A percentile compares a stretch with the other conserved stretches of the same genome.
These are phyloP conservation scores for Cnidoscolus chayamansa DNA, from an alignment of 441 rosid species.

Conservation along the genomic window DNA sequence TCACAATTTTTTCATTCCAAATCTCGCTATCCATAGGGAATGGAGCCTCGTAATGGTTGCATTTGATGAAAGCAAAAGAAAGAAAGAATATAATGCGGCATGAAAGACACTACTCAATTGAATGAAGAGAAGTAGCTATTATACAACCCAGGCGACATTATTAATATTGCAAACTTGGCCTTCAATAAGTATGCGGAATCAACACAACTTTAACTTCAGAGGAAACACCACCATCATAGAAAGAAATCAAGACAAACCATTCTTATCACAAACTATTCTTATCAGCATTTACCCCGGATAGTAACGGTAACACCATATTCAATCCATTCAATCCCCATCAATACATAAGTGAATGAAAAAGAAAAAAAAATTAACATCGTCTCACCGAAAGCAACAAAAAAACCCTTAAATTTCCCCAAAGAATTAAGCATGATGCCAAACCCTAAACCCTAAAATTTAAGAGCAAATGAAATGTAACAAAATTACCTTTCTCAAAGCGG, in stretches of 20 bases:
- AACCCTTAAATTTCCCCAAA: neutral
- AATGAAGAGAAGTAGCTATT: too few relatives aligned
- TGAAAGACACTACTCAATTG: too few relatives aligned
- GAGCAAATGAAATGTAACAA: neutral
- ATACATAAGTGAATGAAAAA: neutral
- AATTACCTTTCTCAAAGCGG: slow-evolving; percentile 84
- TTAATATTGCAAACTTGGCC: neutral
- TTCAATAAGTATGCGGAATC: neutral
- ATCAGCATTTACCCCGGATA: neutral
- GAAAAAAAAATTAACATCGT: neutral
- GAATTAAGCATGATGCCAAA: neutral
- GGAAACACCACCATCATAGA: neutral
- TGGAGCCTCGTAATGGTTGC: too few relatives aligned
- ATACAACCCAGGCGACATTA: too few relatives aligned
- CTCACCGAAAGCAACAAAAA: neutral
- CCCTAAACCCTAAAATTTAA: slow-evolving; percentile 7
- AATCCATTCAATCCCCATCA: slow-evolving; percentile 5
- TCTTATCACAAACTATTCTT: neutral
- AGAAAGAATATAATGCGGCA: neutral
- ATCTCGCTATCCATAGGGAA: neutral
- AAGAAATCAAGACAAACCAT: neutral
- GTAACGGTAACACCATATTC: neutral
- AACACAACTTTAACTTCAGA: neutral
- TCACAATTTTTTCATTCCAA: neutral
- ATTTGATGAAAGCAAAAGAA: neutral